Conservation (phyloP, 768 basidiomycete genomes). For the Rhodotorula sphaerocarpa region DNA sequence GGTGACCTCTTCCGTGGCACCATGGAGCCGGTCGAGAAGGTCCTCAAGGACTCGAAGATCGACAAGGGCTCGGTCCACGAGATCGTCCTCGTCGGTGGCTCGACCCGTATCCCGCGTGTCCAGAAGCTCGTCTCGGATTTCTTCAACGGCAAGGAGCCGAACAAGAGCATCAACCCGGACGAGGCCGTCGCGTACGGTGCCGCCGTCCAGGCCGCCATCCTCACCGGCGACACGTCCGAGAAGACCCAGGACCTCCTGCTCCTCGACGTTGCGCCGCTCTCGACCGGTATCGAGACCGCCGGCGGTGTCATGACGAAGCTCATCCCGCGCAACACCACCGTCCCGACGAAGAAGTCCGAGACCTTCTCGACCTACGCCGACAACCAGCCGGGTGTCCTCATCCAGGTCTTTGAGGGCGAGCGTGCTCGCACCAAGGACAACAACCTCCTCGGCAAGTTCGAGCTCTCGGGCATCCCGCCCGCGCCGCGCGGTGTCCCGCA, state of each 20-base stretch:
- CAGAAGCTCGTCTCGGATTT: conserved; percentile 96
- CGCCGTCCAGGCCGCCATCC: conserved; percentile 94
- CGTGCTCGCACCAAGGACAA: conserved; percentile 98
- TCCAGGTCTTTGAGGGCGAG: conserved; percentile 90
- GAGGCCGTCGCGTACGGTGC: conserved; percentile 99
- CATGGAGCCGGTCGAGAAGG: conserved; percentile 93
- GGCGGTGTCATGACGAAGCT: conserved; percentile 98
- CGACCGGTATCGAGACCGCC: conserved; percentile 93
- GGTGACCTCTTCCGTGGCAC: conserved; percentile 90
- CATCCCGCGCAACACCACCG: conserved; percentile 82
- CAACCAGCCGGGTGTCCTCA: conserved; percentile 96
- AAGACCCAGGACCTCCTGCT: conserved; percentile 94
- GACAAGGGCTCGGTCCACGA: conserved; percentile 93
- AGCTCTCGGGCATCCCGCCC: conserved; percentile 90
- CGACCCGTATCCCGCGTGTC: conserved; percentile 95
- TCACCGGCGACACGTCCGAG: conserved; percentile 95
- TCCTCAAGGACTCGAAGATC: conserved; percentile 94
- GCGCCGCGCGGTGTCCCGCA: conserved; percentile 97
- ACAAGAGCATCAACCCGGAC: conserved; percentile 99
- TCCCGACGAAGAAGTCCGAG: conserved; percentile 97
- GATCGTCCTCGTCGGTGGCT: conserved; percentile 95
- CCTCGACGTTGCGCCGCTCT: conserved; percentile 84
- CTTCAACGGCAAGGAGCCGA: conserved; percentile 89
- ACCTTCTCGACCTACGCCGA: conserved; percentile 87
- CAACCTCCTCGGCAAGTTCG: conserved; percentile 96